Evolutionary conservation across 192 early-diverging fungal species (phyloP), one percentile per base, ranked within the genome.

Genomic region (Paraglomus occultum): DNA sequence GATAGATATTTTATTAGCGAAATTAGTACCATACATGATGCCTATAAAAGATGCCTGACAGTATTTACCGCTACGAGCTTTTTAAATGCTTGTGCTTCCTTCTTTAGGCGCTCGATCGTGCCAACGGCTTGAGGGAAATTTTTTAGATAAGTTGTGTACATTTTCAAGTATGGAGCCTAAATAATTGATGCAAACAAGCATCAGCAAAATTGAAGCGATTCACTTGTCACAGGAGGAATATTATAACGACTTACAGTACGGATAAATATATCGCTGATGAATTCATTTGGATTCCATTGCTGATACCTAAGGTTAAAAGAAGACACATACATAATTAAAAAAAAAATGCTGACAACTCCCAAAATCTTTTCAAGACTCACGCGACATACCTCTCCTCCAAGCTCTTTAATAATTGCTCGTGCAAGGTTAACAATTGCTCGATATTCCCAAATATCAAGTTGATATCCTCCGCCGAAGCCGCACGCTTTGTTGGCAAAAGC

Each of bases 121-220:
- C 55, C 51, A 46, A 73, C 40, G 15, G 92, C 89, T 31, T 85
- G 80, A 45, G 92, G 92, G 77, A 89, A 94, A 74, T 90, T 91
- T 77, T 92, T 94, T 67, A 89, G 87, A 77, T 93, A 96, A 51
- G 79, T 78, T 22, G 87, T 89, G 73, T 96, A 96, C 82, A 94
- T 87, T 65, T 89, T 91, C 69, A 96, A 79, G 70, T 87, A 91
- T 0, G 90, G 85, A 31, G 67, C 67, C 67, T 70, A 48, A 49
- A n/a, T 39, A 7, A 58, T 17, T 31, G 31, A 31, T 31, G 3
- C 31, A 31, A n/a, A 31, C 3, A 3, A 31, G 3, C 31, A 3
- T 31, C 31, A 31, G 31, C 3, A 1, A 31, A 31, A n/a, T n/a
- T 31, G 31, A 31, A 31, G 31, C 31, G 31, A 31, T 3, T 31